These are phyloP conservation scores for Plantago elongata DNA, from an alignment of 257 asterid species.

Conservation along the genomic window DNA sequence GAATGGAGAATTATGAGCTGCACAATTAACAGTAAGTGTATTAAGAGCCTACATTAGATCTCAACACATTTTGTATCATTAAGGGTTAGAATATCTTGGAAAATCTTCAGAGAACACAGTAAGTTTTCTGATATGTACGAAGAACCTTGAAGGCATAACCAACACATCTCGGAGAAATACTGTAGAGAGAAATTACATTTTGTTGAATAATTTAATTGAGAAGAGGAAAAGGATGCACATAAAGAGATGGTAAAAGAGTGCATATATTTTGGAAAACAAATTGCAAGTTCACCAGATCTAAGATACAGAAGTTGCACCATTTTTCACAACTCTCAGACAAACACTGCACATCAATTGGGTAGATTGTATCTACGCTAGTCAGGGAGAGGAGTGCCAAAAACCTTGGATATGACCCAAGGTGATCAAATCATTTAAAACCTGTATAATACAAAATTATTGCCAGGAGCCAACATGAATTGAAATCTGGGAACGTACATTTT, in stretches of 20 bases:
- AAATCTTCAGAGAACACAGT: neutral
- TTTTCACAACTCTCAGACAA: too few species aligned
- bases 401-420: too few species aligned
- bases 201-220: constrained; percentile 4
- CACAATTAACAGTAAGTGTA: neutral
- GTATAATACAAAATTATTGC: neutral
- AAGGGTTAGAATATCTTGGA: constrained; percentile 4
- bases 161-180: neutral
- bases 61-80: constrained; percentile 2
- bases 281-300: too few species aligned
- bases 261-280: too few species aligned
- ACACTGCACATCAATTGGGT: too few species aligned
- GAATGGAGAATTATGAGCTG: constrained; percentile 2
- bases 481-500: constrained; percentile 40
- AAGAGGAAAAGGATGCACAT: neutral
- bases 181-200: neutral
- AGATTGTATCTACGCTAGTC: neutral
- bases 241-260: neutral
- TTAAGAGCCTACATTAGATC: constrained; percentile 1
- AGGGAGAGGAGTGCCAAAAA: neutral
- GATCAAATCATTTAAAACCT: neutral
- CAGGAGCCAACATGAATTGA: constrained; percentile 9
- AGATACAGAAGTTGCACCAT: too few species aligned
- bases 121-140: neutral
- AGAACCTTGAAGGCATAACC: neutral